These are phyloP conservation scores for Dryas integrifolia DNA, from an alignment of 331 rosid genomes.

Conservation along the genomic window DNA sequence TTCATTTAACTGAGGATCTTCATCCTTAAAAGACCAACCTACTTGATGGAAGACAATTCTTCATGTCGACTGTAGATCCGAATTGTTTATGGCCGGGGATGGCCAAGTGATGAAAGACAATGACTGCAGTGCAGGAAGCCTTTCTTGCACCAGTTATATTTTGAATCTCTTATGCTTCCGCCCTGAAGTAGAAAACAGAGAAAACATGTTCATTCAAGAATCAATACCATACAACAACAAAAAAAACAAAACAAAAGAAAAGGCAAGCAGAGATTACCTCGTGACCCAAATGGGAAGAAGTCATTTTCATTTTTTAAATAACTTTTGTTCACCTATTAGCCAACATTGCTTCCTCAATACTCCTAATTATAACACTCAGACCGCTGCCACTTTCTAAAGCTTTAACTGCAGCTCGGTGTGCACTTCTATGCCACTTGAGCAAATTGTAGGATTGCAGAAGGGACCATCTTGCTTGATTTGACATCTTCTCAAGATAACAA, in stretches of 20 bases:
- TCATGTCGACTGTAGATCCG: not conserved
- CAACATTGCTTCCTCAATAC: slow-evolving; percentile 70
- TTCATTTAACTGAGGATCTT: not conserved
- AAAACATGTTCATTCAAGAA: not conserved
- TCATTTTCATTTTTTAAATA: not conserved
- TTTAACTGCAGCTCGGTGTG: slow-evolving; percentile 80
- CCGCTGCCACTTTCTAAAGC: slow-evolving; percentile 76
- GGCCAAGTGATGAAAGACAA: not conserved
- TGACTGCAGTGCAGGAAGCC: not conserved
- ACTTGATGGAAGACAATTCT: slow-evolving; percentile 16
- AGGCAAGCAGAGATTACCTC: not conserved
- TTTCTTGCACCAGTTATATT: not conserved
- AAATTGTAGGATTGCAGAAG: slow-evolving; percentile 91
- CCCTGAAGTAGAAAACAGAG: not conserved
- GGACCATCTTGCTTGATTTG: slow-evolving; percentile 97
- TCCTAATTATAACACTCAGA: slow-evolving; percentile 68
- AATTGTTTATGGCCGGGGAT: not conserved
- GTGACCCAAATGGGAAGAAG: not conserved
- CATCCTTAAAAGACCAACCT: not conserved
- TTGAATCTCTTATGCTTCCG: not conserved
- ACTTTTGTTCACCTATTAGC: slow-evolving; percentile 26
- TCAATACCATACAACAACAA: not conserved
- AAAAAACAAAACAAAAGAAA: not conserved
- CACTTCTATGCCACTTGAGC: slow-evolving; percentile 81
- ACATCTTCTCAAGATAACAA: slow-evolving; percentile 55